Evolutionary conservation across 208 protist genomes (phyloP).

Genomic region (Crithidia fasciculata): DNA sequence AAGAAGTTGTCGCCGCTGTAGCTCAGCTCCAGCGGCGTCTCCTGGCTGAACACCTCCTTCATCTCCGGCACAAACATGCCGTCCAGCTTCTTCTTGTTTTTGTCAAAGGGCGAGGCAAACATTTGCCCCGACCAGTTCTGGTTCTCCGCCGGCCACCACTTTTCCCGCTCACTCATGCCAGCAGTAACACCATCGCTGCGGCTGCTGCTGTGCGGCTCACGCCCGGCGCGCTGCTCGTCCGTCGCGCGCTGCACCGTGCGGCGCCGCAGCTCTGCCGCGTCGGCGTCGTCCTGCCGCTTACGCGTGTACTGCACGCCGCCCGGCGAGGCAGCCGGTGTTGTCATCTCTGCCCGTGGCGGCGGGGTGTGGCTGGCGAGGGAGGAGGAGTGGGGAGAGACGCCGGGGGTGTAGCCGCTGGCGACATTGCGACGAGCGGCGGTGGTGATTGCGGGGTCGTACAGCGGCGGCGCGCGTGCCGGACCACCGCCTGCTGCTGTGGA

Average conservation of each 20-base stretch:
- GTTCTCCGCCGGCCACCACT: conserved; percentile 77
- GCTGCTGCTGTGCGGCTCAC: conserved; percentile 37
- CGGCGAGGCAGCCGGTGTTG: conserved; percentile 69
- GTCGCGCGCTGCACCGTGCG: conserved; percentile 68
- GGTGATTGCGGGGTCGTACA: conserved; percentile 18
- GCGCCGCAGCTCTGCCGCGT: conserved; percentile 50
- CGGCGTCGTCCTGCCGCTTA: conserved; percentile 44
- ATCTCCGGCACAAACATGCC: conserved; percentile 89
- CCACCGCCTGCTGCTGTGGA: neutral
- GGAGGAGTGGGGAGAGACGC: conserved; percentile 36
- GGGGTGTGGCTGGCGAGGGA: conserved; percentile 32
- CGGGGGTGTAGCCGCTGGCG: conserved; percentile 13
- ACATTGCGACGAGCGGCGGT: neutral
- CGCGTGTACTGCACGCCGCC: conserved; percentile 84
- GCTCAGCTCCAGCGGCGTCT: conserved; percentile 74
- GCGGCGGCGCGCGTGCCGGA: conserved; percentile 8
- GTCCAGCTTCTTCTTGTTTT: conserved; percentile 78
- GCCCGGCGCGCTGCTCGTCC: conserved; percentile 63
- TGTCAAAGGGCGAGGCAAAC: conserved; percentile 72
- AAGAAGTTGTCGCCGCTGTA: conserved; percentile 83
- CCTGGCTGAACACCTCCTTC: conserved; percentile 62
- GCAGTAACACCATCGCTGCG: neutral
- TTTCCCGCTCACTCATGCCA: conserved; percentile 42
- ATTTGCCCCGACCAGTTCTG: conserved; percentile 75
- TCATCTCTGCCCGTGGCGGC: conserved; percentile 53